Base-by-base conservation (phyloP, 2,329 filamentous ascomycete species). In the Calonectria ilicicola region DNA sequence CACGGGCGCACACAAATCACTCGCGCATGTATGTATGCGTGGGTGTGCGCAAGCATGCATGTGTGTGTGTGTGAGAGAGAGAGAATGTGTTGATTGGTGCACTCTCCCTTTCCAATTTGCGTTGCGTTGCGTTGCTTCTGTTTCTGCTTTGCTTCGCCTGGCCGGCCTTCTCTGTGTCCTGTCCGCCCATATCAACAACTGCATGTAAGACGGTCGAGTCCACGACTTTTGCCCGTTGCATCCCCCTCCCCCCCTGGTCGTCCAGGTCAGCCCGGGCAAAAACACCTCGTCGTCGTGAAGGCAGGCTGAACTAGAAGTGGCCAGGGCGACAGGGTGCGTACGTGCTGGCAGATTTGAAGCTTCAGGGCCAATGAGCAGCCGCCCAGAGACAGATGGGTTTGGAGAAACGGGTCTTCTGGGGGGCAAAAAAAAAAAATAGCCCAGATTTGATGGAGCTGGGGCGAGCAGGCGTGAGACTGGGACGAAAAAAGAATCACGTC, bases 281-380 rank as follows among this genome's bases (percentile, higher is more conserved):
- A 58, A 58, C 53, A 58, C 32, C 65, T 67, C 53, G 53, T 46
- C 35, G 65, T 53, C 49, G 32, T 65, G 29, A 21, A 67, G 65
- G 29, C 56, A 63, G 66, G 66, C 66, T 68, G 66, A 63, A 35
- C 23, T 47, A 56, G 44, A 29, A 35, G 40, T 35, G 42, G 58
- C 35, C 58, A 60, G 29, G 27, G 26, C 19, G 27, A 56, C 53
- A 35, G n/a, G 53, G 53, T 19, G 53, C 15, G 32, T 58, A 32
- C 53, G 32, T 58, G 53, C 29, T 56, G 51, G 51, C 29, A 58
- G 32, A 58, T 58, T 35, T 58, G 53, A 51, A 32, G 29, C n/a
- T 23, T 8, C 53, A 32, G 17, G 32, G 12, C 53, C 53, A 58
- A 58, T 58, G 32, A 38, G 53, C 53, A 38, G 12, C 19, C 29